These are phyloP conservation scores for Amauroascus niger DNA, from an alignment of 2,329 filamentous ascomycete species.

Conservation along the genomic window DNA sequence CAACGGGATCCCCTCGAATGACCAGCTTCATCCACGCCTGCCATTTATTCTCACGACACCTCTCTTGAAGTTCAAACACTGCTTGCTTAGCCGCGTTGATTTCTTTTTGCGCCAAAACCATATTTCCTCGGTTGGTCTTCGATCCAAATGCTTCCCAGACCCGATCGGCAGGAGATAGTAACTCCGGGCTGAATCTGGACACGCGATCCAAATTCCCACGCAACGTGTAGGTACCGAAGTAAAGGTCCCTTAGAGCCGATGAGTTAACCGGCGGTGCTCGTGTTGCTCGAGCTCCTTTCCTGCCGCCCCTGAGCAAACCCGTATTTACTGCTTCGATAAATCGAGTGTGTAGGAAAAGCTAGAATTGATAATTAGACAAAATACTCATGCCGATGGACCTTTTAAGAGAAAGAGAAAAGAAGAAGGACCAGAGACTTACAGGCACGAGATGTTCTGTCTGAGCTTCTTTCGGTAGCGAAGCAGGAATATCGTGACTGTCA, in stretches of 20 bases:
- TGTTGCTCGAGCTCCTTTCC: neutral
- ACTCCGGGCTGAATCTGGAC: neutral
- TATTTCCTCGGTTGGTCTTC: neutral
- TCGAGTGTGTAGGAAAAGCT: neutral
- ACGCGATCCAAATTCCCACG: neutral
- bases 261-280: neutral
- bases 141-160: neutral
- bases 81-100: neutral
- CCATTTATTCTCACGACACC: neutral
- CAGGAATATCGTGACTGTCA: neutral
- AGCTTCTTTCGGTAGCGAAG: neutral
- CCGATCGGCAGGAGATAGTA: neutral
- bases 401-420: no score
- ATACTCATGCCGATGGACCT: no score
- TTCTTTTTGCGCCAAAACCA: neutral
- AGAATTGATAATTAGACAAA: neutral
- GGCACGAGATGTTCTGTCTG: neutral
- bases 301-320: neutral
- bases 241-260: neutral
- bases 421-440: neutral
- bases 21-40: neutral
- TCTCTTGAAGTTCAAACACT: neutral
- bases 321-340: neutral
- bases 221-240: neutral
- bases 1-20: neutral